Base-by-base conservation (phyloP, 2,329 filamentous ascomycete species). In the Verticillium tricorpus region DNA sequence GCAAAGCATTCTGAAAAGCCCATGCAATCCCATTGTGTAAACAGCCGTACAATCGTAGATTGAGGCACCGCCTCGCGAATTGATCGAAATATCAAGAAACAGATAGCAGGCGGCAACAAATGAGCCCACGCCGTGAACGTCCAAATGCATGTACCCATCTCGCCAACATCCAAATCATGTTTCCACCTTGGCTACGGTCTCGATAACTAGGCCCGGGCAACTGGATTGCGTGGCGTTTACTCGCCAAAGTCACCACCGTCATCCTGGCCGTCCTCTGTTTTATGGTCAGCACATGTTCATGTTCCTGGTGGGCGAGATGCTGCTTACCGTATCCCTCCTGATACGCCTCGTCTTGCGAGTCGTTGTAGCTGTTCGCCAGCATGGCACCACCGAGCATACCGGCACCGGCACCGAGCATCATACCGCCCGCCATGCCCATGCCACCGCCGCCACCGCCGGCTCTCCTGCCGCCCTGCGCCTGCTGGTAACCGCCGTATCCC, bases 311-410 rank as follows among this genome's bases (percentile, higher is more conserved):
- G 45, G 2, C 11, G 19, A 11, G 45, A 3, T 25, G 11, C 45
- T 25, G 11, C 45, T 57, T 40, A 62, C 59, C 57, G 62, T 73
- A 79, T 61, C 80, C 80, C 0, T 82, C 74, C 50, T 76, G 68
- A 61, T 82, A 89, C 34, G 84, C 83, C 5, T 85, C 79, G 63
- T 89, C 76, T 66, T 90, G 75, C 56, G 82, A 72, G 64, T 88
- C 85, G 61, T 90, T 77, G 58, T 93, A 80, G 1, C 88, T 88
- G 70, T 89, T 81, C 2, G 82, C 88, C 35, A 96, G 75, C 69
- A 96, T 65, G 64, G 86, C 84, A 61, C 93, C 93, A 68, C 92
- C 93, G 1, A 97, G 69, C 71, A 97, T 71, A 74, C 93, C 93
- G 65, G 89, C 93, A 67, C 92, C 93, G 4, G 91, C 74, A 77